Percentiles rank a stretch among this genome's conserved stretches.
Conservation (phyloP, 805 yeast genomes). For the Torulaspora maleeae region DNA sequence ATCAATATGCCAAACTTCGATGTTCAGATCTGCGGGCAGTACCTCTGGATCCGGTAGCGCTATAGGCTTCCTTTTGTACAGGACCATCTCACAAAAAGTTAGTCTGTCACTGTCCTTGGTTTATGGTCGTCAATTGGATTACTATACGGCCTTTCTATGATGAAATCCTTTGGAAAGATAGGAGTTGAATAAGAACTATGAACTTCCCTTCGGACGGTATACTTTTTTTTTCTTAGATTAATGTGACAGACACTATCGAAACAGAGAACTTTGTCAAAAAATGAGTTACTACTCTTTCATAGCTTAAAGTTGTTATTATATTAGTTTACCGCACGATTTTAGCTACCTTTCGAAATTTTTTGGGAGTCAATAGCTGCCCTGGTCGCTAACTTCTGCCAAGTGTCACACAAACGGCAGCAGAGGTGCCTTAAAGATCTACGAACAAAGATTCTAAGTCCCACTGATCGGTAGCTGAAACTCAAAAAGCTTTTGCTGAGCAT, state of each 20-base stretch:
- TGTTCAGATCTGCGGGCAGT: conserved; percentile 50
- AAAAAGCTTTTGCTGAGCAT: no score
- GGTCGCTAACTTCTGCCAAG: not conserved
- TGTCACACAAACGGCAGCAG: not conserved
- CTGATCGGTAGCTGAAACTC: no score
- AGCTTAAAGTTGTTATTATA: no score
- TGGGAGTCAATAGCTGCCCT: not conserved
- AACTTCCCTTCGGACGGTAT: conserved; percentile 1
- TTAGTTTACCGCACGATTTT: not conserved
- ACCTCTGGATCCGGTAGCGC: conserved; percentile 52
- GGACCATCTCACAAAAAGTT: conserved; percentile 46
- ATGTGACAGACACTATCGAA: conserved; percentile 1
- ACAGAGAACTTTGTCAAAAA: not conserved
- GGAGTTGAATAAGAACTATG: not conserved
- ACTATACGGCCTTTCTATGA: not conserved
- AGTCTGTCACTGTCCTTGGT: not conserved
- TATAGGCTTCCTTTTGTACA: conserved; percentile 71
- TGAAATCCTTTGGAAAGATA: not conserved
- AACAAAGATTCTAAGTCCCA: no score
- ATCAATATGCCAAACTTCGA: conserved; percentile 75
- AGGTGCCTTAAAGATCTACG: no score
- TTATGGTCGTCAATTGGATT: not conserved
- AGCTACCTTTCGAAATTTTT: not conserved
- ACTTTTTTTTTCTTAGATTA: not conserved
- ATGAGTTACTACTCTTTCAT: no score